Evolutionary conservation across 2,329 filamentous ascomycete genomes (phyloP).

Genomic region (Fusarium continuum): DNA sequence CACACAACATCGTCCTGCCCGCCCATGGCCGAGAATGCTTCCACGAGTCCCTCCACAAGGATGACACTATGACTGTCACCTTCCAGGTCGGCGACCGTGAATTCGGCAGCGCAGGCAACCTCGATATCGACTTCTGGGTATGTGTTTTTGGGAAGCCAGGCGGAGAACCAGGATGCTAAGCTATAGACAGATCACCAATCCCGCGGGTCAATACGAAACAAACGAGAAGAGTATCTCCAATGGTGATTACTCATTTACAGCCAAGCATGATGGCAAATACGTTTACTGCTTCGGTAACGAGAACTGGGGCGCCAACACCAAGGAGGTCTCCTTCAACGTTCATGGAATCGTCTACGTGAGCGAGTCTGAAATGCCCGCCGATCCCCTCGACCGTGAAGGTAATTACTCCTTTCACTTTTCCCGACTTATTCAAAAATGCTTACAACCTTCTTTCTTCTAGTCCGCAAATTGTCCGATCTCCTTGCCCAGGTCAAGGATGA

Average conservation of each 20-base stretch:
- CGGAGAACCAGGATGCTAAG: slow-evolving; percentile 25
- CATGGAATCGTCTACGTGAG: slow-evolving; percentile 98
- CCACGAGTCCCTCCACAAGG: slow-evolving; percentile 89
- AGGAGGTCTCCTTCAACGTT: slow-evolving; percentile 99
- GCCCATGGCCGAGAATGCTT: slow-evolving; percentile 97
- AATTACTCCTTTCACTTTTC: slow-evolving; percentile 43
- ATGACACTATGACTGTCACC: slow-evolving; percentile 98
- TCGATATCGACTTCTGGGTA: slow-evolving; percentile 99
- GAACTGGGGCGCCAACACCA: slow-evolving; percentile 94
- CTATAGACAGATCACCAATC: slow-evolving; percentile 75
- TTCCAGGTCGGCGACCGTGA: slow-evolving; percentile 98
- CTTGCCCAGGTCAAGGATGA: slow-evolving; percentile 95
- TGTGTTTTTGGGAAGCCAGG: slow-evolving; percentile 40
- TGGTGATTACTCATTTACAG: slow-evolving; percentile 92
- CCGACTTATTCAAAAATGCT: background rate
- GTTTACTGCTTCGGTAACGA: slow-evolving; percentile 99
- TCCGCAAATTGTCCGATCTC: slow-evolving; percentile 83
- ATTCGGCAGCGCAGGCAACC: slow-evolving; percentile 91
- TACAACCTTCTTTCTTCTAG: slow-evolving; percentile 54
- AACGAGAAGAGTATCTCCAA: slow-evolving; percentile 84
- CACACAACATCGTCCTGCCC: slow-evolving; percentile 95
- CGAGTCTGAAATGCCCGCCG: slow-evolving; percentile 82
- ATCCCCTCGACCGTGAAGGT: slow-evolving; percentile 93
- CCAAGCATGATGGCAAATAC: slow-evolving; percentile 86
- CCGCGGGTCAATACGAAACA: slow-evolving; percentile 76